Conservation (phyloP, 139 green algal genomes). For the Haematococcus sp. region DNA sequence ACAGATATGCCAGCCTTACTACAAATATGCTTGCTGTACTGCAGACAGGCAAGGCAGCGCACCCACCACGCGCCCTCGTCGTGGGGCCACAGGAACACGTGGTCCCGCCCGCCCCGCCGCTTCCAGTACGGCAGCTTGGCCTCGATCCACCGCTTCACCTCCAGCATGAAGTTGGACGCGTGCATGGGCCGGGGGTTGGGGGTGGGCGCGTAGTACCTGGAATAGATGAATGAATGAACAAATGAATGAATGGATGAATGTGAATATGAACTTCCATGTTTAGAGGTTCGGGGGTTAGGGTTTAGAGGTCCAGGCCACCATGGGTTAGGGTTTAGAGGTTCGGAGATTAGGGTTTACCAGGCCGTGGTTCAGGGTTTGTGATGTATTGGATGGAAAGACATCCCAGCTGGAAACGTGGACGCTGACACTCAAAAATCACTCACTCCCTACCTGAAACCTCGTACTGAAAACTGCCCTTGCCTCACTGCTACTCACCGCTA, state of each 20-base stretch:
- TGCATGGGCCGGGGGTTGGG: constrained; percentile 32
- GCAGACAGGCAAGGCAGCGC: too few relatives aligned
- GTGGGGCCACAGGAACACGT: constrained; percentile 55
- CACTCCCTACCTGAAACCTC: too few relatives aligned
- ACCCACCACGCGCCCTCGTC: constrained; percentile 53
- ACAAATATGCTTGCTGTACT: too few relatives aligned
- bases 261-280: not conserved
- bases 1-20: too few relatives aligned
- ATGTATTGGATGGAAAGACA: too few relatives aligned
- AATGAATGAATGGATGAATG: too few relatives aligned
- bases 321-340: not conserved
- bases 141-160: constrained; percentile 31
- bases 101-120: constrained; percentile 40
- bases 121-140: constrained; percentile 30
- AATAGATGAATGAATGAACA: not conserved
- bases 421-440: too few relatives aligned
- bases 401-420: too few relatives aligned
- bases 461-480: too few relatives aligned
- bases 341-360: not conserved
- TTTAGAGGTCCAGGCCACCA: not conserved
- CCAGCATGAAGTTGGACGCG: constrained; percentile 29
- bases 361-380: constrained; percentile 2
- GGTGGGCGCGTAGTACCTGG: constrained; percentile 7
- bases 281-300: not conserved
- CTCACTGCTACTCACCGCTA: too few relatives aligned